These are phyloP conservation scores for Nakazawaea holstii DNA, from an alignment of 805 yeast species.

Conservation along the genomic window DNA sequence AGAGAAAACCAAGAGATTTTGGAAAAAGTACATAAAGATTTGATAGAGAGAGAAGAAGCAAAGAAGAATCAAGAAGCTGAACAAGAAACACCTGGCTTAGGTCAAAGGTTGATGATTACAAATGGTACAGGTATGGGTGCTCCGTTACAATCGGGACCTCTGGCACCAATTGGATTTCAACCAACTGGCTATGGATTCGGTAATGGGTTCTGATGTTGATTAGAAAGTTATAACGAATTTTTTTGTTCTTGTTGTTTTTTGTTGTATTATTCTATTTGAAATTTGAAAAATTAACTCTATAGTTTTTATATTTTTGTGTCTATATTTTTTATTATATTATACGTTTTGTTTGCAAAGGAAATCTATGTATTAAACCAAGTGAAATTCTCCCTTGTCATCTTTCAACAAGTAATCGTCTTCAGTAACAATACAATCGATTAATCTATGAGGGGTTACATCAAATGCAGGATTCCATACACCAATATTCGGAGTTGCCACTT, in stretches of 20 bases:
- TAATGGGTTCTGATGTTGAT: constrained; percentile 32
- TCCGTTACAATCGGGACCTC: constrained; percentile 21
- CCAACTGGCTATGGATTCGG: constrained; percentile 73
- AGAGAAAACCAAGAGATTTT: constrained; percentile 72
- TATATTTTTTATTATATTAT: too few species aligned
- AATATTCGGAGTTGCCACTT: constrained; percentile 80
- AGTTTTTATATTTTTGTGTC: too few species aligned
- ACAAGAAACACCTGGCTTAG: constrained; percentile 38
- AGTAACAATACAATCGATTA: constrained; percentile 87
- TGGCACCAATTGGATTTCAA: constrained; percentile 51
- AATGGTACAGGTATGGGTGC: constrained; percentile 52
- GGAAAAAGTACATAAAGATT: constrained; percentile 60
- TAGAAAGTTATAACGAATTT: not conserved
- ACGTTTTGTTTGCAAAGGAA: too few species aligned
- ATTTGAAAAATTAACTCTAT: not conserved
- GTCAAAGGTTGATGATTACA: constrained; percentile 76
- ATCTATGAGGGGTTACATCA: constrained; percentile 81
- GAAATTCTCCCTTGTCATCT: constrained; percentile 42
- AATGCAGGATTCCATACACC: constrained; percentile 95
- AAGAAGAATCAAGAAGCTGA: constrained; percentile 44
- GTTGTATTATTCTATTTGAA: not conserved
- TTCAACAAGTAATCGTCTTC: constrained; percentile 62
- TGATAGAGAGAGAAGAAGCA: constrained; percentile 60
- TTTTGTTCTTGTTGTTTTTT: constrained; percentile 1
- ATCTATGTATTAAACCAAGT: constrained; percentile 23